These are phyloP conservation scores for Globisporangium polare DNA, from an alignment of 352 stramenopile species.

Conservation along the genomic window DNA sequence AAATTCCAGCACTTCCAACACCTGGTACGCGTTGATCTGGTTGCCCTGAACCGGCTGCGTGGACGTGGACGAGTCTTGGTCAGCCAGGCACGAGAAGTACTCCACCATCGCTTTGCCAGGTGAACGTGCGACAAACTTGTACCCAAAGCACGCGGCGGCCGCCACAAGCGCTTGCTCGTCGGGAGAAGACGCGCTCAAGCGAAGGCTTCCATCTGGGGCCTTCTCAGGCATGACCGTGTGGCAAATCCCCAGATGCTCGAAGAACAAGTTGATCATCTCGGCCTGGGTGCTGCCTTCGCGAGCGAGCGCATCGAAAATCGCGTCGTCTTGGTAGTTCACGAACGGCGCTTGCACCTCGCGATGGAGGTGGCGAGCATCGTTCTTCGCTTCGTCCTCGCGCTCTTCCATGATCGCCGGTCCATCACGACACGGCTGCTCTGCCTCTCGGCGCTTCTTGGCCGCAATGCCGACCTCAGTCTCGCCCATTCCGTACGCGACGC, in stretches of 20 bases:
- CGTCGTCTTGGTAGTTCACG: slow-evolving; percentile 86
- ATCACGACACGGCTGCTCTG: slow-evolving; percentile 24
- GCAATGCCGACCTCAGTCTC: slow-evolving; percentile 84
- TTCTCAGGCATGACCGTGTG: slow-evolving; percentile 98
- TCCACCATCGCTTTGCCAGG: slow-evolving; percentile 76
- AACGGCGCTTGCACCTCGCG: slow-evolving; percentile 70
- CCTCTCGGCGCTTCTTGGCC: slow-evolving; percentile 55
- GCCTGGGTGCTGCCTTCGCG: slow-evolving; percentile 41
- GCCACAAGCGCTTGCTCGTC: slow-evolving; percentile 89
- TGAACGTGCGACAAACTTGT: slow-evolving; percentile 65
- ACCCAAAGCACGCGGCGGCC: slow-evolving; percentile 79
- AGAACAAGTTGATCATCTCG: slow-evolving; percentile 65
- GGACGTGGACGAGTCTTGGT: slow-evolving; percentile 20
- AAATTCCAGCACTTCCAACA: slow-evolving; percentile 93
- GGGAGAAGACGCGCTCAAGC: slow-evolving; percentile 89
- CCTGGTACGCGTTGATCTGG: slow-evolving; percentile 54
- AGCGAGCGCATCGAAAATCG: slow-evolving; percentile 56
- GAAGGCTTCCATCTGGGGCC: slow-evolving; percentile 77
- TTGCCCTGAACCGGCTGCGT: slow-evolving; percentile 32
- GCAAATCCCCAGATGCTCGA: slow-evolving; percentile 87
- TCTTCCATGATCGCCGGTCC: background rate
- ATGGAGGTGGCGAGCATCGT: slow-evolving; percentile 25
- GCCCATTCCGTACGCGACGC: slow-evolving; percentile 88
- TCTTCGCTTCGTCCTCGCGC: slow-evolving; percentile 25
- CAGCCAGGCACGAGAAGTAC: slow-evolving; percentile 49